These are phyloP conservation scores for Pelargonium cotyledonis DNA, from an alignment of 441 rosid genomes.

Conservation along the genomic window DNA sequence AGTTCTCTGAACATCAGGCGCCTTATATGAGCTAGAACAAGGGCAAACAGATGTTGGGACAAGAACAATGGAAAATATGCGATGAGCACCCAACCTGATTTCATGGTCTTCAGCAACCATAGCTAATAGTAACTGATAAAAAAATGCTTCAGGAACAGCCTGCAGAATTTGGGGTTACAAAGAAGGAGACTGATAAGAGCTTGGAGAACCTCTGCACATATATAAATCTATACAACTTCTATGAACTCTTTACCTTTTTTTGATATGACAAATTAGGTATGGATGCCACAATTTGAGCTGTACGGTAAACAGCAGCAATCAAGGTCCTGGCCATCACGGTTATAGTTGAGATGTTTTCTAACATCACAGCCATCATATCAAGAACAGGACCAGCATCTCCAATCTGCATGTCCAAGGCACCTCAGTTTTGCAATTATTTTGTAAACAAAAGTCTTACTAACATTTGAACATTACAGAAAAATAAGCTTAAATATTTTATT, in stretches of 20 bases:
- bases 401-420: constrained; percentile 35
- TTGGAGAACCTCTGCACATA: constrained; percentile 6
- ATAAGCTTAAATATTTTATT: not conserved
- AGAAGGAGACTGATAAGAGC: constrained; percentile 3
- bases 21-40: constrained; percentile 38
- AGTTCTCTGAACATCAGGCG: constrained; percentile 50
- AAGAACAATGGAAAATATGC: constrained; percentile 78
- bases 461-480: not conserved
- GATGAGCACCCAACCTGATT: constrained; percentile 75
- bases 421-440: not conserved
- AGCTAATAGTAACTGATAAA: constrained; percentile 76
- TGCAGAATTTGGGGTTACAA: constrained; percentile 14
- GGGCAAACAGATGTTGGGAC: constrained; percentile 86
- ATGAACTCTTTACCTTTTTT: constrained; percentile 53
- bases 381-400: constrained; percentile 95
- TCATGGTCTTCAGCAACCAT: constrained; percentile 80
- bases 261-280: constrained; percentile 74
- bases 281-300: constrained; percentile 79
- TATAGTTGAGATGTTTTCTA: constrained; percentile 80
- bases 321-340: constrained; percentile 71
- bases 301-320: constrained; percentile 69
- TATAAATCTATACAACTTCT: not conserved
- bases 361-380: constrained; percentile 82
- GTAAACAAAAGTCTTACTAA: not conserved
- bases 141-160: constrained; percentile 84